phyloP scores from a whole-genome alignment of 306 rosid genomes.

The Cucumis hystrix region DNA sequence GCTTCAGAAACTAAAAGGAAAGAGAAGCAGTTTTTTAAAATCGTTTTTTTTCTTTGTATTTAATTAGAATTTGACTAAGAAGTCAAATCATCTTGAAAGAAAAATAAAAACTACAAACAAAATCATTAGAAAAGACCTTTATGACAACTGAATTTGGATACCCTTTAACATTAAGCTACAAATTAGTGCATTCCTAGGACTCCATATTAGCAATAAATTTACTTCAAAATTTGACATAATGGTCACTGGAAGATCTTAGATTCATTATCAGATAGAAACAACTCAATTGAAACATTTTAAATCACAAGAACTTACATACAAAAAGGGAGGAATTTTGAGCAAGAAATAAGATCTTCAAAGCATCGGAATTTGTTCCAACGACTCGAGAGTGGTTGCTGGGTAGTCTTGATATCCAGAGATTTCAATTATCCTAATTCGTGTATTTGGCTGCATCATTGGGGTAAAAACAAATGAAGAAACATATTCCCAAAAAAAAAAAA shows the following conservation, averaged over 20 bases:
- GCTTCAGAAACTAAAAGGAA: no score
- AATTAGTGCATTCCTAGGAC: neutral
- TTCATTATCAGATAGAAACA: neutral
- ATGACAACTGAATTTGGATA: neutral
- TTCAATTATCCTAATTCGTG: constrained; percentile 72
- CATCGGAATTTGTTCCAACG: constrained; percentile 13
- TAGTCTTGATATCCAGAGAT: constrained; percentile 82
- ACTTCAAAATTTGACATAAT: neutral
- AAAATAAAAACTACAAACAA: no score
- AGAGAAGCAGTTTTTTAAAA: no score
- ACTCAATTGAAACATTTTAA: neutral
- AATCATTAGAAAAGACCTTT: no score
- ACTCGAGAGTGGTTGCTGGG: constrained; percentile 67
- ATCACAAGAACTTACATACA: constrained; percentile 11
- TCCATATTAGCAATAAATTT: neutral
- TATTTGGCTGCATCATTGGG: constrained; percentile 53
- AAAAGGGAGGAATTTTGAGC: constrained; percentile 12
- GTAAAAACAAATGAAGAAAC: neutral
- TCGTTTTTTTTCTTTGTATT: no score
- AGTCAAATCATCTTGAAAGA: no score
- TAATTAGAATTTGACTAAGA: no score
- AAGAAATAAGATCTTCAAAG: constrained; percentile 5
- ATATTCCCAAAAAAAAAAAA: no score
- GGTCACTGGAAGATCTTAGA: neutral
- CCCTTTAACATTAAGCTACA: neutral